Percentiles rank a stretch among this genome's conserved stretches.
phyloP scores from a whole-genome alignment of 768 basidiomycete genomes.

The Roridomyces roridus region DNA sequence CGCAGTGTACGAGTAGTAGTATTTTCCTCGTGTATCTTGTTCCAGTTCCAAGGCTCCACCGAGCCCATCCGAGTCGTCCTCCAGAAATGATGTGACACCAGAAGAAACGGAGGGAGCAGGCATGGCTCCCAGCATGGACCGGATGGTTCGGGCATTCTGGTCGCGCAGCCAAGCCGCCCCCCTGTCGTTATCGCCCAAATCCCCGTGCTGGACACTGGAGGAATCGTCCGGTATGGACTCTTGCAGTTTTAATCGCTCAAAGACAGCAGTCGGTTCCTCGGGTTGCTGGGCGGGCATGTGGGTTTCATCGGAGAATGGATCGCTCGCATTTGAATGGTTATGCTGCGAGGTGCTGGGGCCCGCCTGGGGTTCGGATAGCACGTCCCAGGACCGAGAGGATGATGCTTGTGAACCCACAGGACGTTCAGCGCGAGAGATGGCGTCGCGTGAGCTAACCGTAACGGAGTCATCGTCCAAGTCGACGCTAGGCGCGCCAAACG shows the following conservation, averaged over 20 bases:
- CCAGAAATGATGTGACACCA: conserved; percentile 46
- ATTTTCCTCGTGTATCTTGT: conserved; percentile 70
- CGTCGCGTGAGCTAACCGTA: conserved; percentile 77
- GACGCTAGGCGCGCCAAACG: conserved; percentile 46
- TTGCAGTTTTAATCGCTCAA: conserved; percentile 61
- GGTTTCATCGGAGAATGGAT: conserved; percentile 39
- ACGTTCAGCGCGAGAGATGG: conserved; percentile 31
- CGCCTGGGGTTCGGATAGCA: conserved; percentile 12
- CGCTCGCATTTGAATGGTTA: conserved; percentile 14
- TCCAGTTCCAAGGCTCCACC: conserved; percentile 72
- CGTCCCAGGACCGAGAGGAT: conserved; percentile 23
- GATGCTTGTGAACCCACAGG: conserved; percentile 13
- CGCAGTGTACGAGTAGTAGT: conserved; percentile 74
- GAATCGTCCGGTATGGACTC: conserved; percentile 49
- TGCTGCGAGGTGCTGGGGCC: conserved; percentile 24
- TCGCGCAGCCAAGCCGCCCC: conserved; percentile 85
- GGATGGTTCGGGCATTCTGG: conserved; percentile 72
- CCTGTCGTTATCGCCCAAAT: conserved; percentile 62
- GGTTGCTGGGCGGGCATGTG: conserved; percentile 33
- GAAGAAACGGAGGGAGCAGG: conserved; percentile 68
- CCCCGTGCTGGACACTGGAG: conserved; percentile 48
- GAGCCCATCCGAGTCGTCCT: conserved; percentile 46
- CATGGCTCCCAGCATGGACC: conserved; percentile 61
- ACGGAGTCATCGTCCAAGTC: conserved; percentile 75
- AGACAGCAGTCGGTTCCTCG: conserved; percentile 52